Evolutionary conservation across 2,329 filamentous ascomycete species (phyloP).

Genomic region (Penicillium hesseltinei): DNA sequence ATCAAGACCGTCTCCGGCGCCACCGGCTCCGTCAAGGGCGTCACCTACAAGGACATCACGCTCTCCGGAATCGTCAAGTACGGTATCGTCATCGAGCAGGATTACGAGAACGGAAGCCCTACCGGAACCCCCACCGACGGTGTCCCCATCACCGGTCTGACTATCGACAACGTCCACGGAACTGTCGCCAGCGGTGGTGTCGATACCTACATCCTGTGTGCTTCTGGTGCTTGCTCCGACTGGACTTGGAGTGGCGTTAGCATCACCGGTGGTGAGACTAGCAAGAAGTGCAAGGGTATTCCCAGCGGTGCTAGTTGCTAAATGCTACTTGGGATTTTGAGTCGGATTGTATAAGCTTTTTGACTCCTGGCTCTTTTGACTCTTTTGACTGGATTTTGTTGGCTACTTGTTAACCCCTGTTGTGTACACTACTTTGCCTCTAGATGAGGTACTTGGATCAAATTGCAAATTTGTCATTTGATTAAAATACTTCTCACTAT

Average conservation of each 20-base stretch:
- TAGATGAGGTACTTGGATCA: neutral
- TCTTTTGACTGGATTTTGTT: neutral
- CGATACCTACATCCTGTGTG: constrained; percentile 57
- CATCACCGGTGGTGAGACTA: constrained; percentile 53
- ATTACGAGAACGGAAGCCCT: constrained; percentile 52
- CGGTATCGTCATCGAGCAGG: constrained; percentile 59
- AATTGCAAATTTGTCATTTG: neutral
- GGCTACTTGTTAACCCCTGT: neutral
- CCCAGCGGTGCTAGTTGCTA: constrained; percentile 41
- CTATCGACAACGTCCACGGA: constrained; percentile 37
- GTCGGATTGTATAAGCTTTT: neutral
- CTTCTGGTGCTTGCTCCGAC: constrained; percentile 49
- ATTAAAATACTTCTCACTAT: no score
- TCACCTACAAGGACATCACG: constrained; percentile 55
- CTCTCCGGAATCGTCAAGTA: constrained; percentile 51
- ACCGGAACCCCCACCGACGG: constrained; percentile 40
- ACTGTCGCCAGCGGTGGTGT: constrained; percentile 34
- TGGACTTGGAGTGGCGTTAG: constrained; percentile 54
- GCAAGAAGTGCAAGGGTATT: constrained; percentile 42
- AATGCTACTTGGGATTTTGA: neutral
- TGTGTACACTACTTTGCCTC: neutral
- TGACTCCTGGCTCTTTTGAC: neutral
- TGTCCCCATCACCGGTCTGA: constrained; percentile 43
- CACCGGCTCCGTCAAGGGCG: constrained; percentile 52
- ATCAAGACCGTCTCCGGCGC: constrained; percentile 57